Base-by-base conservation (phyloP, 1,284 basidiomycete genomes). In the Apiotrichum domesticum region DNA sequence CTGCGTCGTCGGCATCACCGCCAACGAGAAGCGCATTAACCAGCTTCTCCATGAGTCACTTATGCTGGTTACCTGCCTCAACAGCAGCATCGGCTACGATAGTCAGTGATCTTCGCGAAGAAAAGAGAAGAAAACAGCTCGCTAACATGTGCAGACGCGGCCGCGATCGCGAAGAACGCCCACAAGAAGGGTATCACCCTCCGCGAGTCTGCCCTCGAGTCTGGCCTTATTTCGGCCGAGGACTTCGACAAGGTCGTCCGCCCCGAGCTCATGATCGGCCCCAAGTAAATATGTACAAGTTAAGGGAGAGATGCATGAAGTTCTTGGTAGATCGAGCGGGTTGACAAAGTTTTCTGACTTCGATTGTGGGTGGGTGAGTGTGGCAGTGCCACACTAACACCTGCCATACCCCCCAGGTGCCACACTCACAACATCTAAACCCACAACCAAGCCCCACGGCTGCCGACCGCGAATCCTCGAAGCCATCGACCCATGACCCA, bases 81-180 rank as follows among this genome's bases (percentile, higher is more conserved):
- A 71, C 71, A 29, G 15, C 35, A 58, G 55, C 11, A 60, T 58
- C 6, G 59, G 59, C 7, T 61, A 61, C 37, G 59, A 61, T 33
- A 21, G 21, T 21, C 21, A 21, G 21, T 21, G 21, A 21, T 21
- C 21, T 21, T 21, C 21, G 21, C 21, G 21, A 21, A 21, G 21
- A 21, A 21, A 21, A 21, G 21, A 21, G 21, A 21, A 21, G 21
- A 21, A 21, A 21, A 21, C 21, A 21, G 21, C 21, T 21, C 21
- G 21, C 21, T 21, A 21, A 21, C 21, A 21, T 21, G 21, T 21
- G 21, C 21, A 21, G 35, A 35, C 41, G 95, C 98, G 46, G 96
- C 96, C 52, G 94, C 91, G 77, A 93, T 90, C 66, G 96, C 96
- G 43, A 99, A 99, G 84, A 98, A 98, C 79, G 96, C 96, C 13